Conservation (phyloP, 257 asterid genomes). For the Capsicum chinense region DNA sequence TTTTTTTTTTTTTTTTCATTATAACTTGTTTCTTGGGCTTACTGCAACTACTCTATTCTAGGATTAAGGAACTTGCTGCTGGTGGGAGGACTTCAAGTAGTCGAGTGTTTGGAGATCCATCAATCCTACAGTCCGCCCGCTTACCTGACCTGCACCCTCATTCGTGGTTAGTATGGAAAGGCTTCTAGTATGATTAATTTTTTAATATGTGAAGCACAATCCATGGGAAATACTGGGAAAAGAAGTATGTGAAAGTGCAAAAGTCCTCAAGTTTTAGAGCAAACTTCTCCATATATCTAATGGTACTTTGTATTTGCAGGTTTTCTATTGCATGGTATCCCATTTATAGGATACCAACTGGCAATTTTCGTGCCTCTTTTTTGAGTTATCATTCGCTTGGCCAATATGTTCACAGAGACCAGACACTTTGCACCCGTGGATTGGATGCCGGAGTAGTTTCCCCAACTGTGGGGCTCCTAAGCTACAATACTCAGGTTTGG, state of each 20-base stretch:
- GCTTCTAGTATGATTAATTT: not conserved
- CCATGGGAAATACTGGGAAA: not conserved
- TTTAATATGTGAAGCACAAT: not conserved
- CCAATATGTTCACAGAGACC: conserved; percentile 34
- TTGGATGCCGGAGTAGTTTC: conserved; percentile 31
- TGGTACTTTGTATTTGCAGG: conserved; percentile 34
- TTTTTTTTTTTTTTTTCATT: not conserved
- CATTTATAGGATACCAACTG: conserved; percentile 39
- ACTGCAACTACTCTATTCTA: not conserved
- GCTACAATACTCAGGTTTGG: conserved; percentile 40
- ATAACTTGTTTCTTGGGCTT: not conserved
- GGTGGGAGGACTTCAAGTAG: conserved; percentile 26
- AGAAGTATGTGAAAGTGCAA: not conserved
- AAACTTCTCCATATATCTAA: not conserved
- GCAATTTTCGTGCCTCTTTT: conserved; percentile 36
- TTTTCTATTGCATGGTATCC: conserved; percentile 43
- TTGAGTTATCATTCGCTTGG: conserved; percentile 47
- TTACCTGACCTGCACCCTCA: conserved; percentile 35
- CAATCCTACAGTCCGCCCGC: conserved; percentile 23
- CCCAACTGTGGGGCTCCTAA: conserved; percentile 37
- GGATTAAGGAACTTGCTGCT: conserved; percentile 36
- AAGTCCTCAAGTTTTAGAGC: not conserved
- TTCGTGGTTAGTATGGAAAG: conserved; percentile 35
- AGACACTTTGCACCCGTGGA: not conserved
- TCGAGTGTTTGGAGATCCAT: conserved; percentile 36